Base-by-base conservation (phyloP, 257 asterid genomes). In the Anisodus tanguticus region DNA sequence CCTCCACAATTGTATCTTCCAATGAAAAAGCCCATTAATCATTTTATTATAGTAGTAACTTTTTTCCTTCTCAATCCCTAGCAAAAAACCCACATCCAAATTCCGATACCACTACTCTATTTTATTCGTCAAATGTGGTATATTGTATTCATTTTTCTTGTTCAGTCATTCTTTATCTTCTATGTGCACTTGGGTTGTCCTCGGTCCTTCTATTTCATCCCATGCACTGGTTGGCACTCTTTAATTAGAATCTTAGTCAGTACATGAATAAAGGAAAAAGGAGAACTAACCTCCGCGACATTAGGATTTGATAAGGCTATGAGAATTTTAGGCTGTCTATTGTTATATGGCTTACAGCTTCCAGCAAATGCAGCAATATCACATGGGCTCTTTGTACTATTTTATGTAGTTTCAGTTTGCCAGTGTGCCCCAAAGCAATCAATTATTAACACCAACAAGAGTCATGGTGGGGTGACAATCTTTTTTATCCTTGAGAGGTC, bases 381-480 rank as follows among this genome's bases (percentile, higher is more conserved):
- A 47, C 59, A 71, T 71, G 79, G 41, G 80, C 17, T 19, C 41
- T 72, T 45, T 72, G 59, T n/a, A 72, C 80, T 12, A 72, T 72
- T 72, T 72, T 47, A 72, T 72, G 43, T 19, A 72, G 41, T n/a
- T 71, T 43, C 79, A 39, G 77, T 69, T 69, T 69, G 77, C 77
- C 7, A 5, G 12, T 35, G 43, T 41, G 6, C 45, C 39, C 6
- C 9, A 37, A 43, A n/a, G 35, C 35, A 16, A 70, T 70, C 19
- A 37, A 6, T 13, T 64, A 11, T 3, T 31, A 22, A 22, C 26
- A 22, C 26, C 26, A 22, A 22, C 26, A 22, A 22, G 26, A 22
- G 26, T 22, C 26, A 22, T 22, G 26, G 26, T 22, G 26, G 26
- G 26, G 26, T 22, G 26, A 22, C 26, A 22, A 22, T 22, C 26